phyloP scores from a whole-genome alignment of 2,329 filamentous ascomycete genomes.

The Colletotrichum tropicale region DNA sequence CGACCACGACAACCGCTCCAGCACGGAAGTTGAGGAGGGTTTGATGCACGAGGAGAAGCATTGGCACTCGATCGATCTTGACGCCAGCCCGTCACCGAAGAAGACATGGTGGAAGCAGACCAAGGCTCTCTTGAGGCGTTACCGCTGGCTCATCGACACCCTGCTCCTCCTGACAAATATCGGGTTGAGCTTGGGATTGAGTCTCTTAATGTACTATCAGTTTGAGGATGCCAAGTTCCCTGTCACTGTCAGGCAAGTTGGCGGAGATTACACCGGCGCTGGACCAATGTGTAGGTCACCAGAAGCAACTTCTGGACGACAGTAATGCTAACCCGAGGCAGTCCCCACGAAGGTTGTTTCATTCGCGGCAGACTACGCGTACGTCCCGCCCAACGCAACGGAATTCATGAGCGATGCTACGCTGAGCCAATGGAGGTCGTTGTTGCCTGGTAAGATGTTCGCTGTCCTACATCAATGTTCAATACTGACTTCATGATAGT shows the following conservation, averaged over 20 bases:
- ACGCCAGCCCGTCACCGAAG: not conserved
- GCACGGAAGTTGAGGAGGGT: conserved; percentile 13
- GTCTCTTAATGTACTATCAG: conserved; percentile 19
- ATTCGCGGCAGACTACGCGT: conserved; percentile 41
- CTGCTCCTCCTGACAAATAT: conserved; percentile 14
- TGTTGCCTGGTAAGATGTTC: conserved; percentile 38
- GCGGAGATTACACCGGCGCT: conserved; percentile 40
- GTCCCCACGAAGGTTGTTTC: conserved; percentile 40
- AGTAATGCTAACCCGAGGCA: conserved; percentile 17
- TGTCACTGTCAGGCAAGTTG: conserved; percentile 33
- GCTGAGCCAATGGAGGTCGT: conserved; percentile 39
- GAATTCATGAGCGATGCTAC: conserved; percentile 43
- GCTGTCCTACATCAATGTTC: not conserved
- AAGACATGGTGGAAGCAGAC: not conserved
- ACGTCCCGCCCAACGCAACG: conserved; percentile 40
- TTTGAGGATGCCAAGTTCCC: conserved; percentile 5
- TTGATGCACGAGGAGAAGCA: conserved; percentile 14
- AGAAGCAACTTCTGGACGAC: rapidly evolving
- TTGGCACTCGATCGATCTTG: conserved; percentile 13
- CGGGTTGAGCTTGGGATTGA: conserved; percentile 3
- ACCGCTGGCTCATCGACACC: conserved; percentile 18
- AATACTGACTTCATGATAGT: conserved; percentile 19
- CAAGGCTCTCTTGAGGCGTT: not conserved
- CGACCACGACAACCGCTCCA: not conserved
- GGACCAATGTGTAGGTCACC: conserved; percentile 36